Evolutionary conservation across 2,329 filamentous ascomycete species (phyloP).

Genomic region (Cercospora sp.): DNA sequence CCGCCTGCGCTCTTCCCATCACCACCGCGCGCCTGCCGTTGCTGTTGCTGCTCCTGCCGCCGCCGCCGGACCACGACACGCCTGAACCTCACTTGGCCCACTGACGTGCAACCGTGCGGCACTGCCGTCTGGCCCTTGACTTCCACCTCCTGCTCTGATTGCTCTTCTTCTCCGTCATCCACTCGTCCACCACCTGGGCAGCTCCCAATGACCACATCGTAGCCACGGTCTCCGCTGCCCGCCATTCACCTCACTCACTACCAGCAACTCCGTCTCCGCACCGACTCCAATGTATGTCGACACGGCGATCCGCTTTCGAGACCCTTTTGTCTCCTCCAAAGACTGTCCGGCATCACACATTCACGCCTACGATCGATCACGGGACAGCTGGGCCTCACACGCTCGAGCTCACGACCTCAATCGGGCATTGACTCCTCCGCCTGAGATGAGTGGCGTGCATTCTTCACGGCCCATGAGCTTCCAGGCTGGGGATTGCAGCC

Average conservation of each 20-base stretch:
- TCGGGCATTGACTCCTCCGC: conserved; percentile 39
- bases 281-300: conserved; percentile 39
- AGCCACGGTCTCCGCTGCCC: conserved; percentile 18
- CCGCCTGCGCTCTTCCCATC: conserved; percentile 46
- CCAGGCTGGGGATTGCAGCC: conserved; percentile 21
- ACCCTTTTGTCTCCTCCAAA: conserved; percentile 38
- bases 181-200: conserved; percentile 19
- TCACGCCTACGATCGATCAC: conserved; percentile 21
- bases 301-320: conserved; percentile 37
- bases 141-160: conserved; percentile 1
- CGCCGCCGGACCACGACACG: background rate
- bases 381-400: conserved; percentile 25
- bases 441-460: conserved; percentile 39
- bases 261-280: conserved; percentile 18
- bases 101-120: conserved; percentile 3
- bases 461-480: conserved; percentile 28
- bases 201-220: conserved; percentile 21
- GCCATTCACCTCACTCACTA: conserved; percentile 30
- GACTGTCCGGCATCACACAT: conserved; percentile 23
- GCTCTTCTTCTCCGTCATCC: conserved; percentile 5
- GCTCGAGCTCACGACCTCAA: conserved; percentile 24
- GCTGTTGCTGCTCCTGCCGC: background rate
- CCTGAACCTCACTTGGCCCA: conserved; percentile 2
- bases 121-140: background rate
- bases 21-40: conserved; percentile 44